Evolutionary conservation across 73 alveolate species (phyloP).

Genomic region (Halteria grandinella): DNA sequence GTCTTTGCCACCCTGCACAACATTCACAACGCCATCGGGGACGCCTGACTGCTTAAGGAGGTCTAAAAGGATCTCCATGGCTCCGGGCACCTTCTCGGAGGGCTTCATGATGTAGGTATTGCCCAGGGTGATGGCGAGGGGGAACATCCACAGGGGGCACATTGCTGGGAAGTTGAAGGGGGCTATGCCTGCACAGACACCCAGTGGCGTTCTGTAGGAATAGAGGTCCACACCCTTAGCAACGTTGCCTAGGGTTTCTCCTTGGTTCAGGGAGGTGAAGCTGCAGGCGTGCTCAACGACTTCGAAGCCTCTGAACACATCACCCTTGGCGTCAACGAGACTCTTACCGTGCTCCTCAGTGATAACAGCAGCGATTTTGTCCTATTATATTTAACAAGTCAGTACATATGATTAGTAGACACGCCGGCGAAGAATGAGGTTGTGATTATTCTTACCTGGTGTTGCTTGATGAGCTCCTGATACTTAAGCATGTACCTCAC

Average conservation of each 20-base stretch:
- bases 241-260: slow-evolving; percentile 89
- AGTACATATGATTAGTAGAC: too few relatives aligned
- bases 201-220: slow-evolving; percentile 92
- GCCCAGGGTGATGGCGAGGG: slow-evolving; percentile 90
- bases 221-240: slow-evolving; percentile 90
- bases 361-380: slow-evolving; percentile 75
- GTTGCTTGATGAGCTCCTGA: slow-evolving; percentile 58
- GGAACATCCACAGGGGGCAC: slow-evolving; percentile 97
- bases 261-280: slow-evolving; percentile 60
- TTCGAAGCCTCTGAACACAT: slow-evolving; percentile 92
- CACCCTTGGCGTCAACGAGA: slow-evolving; percentile 94
- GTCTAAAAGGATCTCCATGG: slow-evolving; percentile 75
- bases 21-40: slow-evolving; percentile 90
- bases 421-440: too few relatives aligned
- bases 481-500: slow-evolving; percentile 77
- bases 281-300: slow-evolving; percentile 87
- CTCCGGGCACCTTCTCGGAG: slow-evolving; percentile 90
- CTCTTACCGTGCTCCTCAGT: slow-evolving; percentile 94
- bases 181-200: slow-evolving; percentile 93
- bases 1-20: slow-evolving; percentile 92
- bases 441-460: slow-evolving; percentile 32
- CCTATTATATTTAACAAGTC: slow-evolving; percentile 18
- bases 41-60: slow-evolving; percentile 79
- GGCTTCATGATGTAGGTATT: slow-evolving; percentile 93
- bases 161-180: slow-evolving; percentile 98